A percentile compares a stretch with the other conserved stretches of the same genome.
phyloP scores from a whole-genome alignment of 1,284 basidiomycete genomes.

The Papiliotrema nemorosa region DNA sequence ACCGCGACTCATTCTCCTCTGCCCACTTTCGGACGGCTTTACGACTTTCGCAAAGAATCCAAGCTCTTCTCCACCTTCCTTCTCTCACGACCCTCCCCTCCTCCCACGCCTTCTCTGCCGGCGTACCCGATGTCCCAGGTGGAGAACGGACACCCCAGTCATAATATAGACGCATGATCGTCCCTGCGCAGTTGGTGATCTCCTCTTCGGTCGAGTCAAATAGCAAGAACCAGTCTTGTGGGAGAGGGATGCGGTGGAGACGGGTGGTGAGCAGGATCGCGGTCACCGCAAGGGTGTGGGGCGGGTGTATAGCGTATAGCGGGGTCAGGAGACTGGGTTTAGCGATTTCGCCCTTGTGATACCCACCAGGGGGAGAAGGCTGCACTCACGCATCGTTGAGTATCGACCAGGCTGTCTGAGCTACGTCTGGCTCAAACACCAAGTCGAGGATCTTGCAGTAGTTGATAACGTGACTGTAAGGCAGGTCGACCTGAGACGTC shows the following conservation, averaged over 20 bases:
- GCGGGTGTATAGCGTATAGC: slow-evolving; percentile 79
- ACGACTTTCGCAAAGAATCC: slow-evolving; percentile 51
- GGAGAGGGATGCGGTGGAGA: slow-evolving; percentile 66
- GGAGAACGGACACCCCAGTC: slow-evolving; percentile 34
- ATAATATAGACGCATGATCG: slow-evolving; percentile 67
- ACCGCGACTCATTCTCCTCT: slow-evolving; percentile 50
- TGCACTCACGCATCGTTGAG: slow-evolving; percentile 78
- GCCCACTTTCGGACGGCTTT: slow-evolving; percentile 51
- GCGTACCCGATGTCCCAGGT: slow-evolving; percentile 9
- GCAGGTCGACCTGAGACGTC: slow-evolving; percentile 68
- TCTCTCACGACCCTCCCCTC: slow-evolving; percentile 9
- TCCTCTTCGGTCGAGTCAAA: slow-evolving; percentile 85
- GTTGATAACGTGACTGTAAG: slow-evolving; percentile 92
- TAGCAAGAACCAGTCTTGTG: slow-evolving; percentile 79
- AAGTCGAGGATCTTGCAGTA: slow-evolving; percentile 88
- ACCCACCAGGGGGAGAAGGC: background rate
- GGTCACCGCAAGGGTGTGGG: slow-evolving; percentile 82
- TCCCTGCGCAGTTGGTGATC: slow-evolving; percentile 72
- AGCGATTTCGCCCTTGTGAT: background rate
- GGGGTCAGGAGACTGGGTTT: slow-evolving; percentile 74
- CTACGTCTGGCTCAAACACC: slow-evolving; percentile 61
- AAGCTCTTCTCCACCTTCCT: slow-evolving; percentile 57
- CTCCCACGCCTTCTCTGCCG: slow-evolving; percentile 50
- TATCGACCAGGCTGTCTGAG: slow-evolving; percentile 78
- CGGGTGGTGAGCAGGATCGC: slow-evolving; percentile 73